These are phyloP conservation scores for Orbilia quercus DNA, from an alignment of 2,329 filamentous ascomycete species.

Conservation along the genomic window DNA sequence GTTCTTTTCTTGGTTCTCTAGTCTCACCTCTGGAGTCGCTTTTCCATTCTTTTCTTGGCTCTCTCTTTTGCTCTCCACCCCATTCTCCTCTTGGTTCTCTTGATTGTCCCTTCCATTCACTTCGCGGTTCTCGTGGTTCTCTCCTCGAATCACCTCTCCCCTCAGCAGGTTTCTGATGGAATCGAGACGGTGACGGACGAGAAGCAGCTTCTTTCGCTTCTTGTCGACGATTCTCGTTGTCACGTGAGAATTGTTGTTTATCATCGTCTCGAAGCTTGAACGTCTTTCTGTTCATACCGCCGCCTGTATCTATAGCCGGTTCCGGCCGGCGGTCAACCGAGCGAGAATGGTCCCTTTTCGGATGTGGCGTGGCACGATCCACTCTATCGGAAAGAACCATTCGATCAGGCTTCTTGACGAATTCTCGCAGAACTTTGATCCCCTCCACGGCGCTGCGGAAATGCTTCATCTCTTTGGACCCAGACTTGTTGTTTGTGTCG, in stretches of 20 bases:
- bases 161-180: slow-evolving; percentile 26
- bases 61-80: too few relatives aligned
- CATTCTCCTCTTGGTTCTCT: too few relatives aligned
- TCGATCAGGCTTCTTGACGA: slow-evolving; percentile 65
- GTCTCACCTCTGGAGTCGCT: too few relatives aligned
- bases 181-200: slow-evolving; percentile 43
- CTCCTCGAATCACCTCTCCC: not conserved
- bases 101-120: too few relatives aligned
- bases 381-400: slow-evolving; percentile 72
- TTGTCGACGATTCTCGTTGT: slow-evolving; percentile 15
- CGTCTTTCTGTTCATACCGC: slow-evolving; percentile 43
- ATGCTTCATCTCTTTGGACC: not conserved
- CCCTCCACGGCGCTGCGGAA: slow-evolving; percentile 13
- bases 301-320: slow-evolving; percentile 35
- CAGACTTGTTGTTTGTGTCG: too few relatives aligned
- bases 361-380: slow-evolving; percentile 62
- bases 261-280: slow-evolving; percentile 40
- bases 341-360: slow-evolving; percentile 61
- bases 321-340: slow-evolving; percentile 66
- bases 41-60: too few relatives aligned
- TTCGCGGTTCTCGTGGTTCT: too few relatives aligned
- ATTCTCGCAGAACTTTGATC: slow-evolving; percentile 5
- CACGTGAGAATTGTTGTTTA: slow-evolving; percentile 43
- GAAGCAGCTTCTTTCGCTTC: slow-evolving; percentile 21
- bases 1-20: too few relatives aligned